Evolutionary conservation across 176 grass and related monocot genomes (phyloP).

Genomic region (Leersia perrieri): DNA sequence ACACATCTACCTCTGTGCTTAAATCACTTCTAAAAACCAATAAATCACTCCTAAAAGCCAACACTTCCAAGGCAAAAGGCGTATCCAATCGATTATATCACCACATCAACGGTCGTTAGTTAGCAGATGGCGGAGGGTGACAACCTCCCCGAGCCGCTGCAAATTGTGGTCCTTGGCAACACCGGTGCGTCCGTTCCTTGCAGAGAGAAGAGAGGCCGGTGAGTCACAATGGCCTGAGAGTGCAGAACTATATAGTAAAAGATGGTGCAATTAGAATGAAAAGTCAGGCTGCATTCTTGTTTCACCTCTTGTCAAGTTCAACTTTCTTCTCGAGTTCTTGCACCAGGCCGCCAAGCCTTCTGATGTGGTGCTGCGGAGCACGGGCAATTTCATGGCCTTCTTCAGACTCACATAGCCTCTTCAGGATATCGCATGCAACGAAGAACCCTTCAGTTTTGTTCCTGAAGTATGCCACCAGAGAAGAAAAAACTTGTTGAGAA

Average conservation of each 20-base stretch:
- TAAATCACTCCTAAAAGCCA: background rate
- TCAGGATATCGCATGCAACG: constrained; percentile 52
- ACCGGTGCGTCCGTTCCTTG: constrained; percentile 36
- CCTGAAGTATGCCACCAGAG: constrained; percentile 26
- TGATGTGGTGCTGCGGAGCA: constrained; percentile 21
- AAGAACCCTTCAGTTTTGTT: constrained; percentile 50
- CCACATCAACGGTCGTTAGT: background rate
- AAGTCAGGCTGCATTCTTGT: background rate
- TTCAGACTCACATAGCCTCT: constrained; percentile 38
- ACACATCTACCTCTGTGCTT: background rate
- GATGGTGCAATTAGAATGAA: background rate
- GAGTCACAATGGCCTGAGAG: background rate
- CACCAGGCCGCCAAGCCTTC: constrained; percentile 43
- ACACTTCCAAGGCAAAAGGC: background rate
- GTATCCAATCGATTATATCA: background rate
- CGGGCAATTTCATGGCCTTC: constrained; percentile 31
- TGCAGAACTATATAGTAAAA: background rate
- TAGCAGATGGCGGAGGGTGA: constrained; percentile 34
- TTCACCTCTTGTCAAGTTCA: constrained; percentile 57
- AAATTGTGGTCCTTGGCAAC: constrained; percentile 27
- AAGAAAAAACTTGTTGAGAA: constrained; percentile 4
- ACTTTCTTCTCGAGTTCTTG: constrained; percentile 52
- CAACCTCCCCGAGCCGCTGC: constrained; percentile 23
- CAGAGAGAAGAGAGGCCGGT: constrained; percentile 3
- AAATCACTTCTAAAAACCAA: background rate